These are phyloP conservation scores for Aciculosporium take DNA, from an alignment of 2,329 filamentous ascomycete genomes.

Conservation along the genomic window DNA sequence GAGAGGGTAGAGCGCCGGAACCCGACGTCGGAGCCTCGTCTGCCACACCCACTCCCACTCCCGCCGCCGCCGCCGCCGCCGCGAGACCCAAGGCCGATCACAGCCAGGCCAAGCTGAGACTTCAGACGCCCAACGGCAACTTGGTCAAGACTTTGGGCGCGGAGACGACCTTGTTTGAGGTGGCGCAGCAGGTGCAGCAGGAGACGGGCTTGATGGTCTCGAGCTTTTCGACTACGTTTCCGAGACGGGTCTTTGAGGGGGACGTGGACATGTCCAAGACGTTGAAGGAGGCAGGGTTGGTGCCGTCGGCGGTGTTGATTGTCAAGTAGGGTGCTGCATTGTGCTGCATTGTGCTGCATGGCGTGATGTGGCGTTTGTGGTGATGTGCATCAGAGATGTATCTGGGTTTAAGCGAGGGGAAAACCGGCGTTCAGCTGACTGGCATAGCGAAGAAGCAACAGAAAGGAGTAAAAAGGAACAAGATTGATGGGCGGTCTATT, in stretches of 20 bases:
- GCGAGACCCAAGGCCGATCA: constrained; percentile 56
- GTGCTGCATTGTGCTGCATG: no score
- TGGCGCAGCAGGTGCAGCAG: constrained; percentile 59
- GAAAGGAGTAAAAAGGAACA: no score
- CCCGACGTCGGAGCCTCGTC: constrained; percentile 24
- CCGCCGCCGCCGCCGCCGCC: constrained; percentile 31
- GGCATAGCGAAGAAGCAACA: neutral
- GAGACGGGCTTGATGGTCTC: constrained; percentile 58
- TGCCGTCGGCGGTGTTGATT: constrained; percentile 81
- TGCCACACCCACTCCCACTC: constrained; percentile 9
- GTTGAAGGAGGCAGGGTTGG: constrained; percentile 78
- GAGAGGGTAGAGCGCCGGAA: constrained; percentile 55
- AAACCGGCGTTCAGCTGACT: neutral
- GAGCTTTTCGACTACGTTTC: constrained; percentile 77
- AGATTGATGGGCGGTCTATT: no score
- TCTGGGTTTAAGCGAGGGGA: neutral
- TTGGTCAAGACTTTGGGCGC: constrained; percentile 78
- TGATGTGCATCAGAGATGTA: neutral
- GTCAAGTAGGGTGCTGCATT: constrained; percentile 43
- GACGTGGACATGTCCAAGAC: constrained; percentile 72
- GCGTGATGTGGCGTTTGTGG: neutral
- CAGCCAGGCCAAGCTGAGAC: constrained; percentile 64
- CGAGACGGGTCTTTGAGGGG: constrained; percentile 62
- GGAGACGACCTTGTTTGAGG: constrained; percentile 84
- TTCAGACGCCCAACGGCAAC: constrained; percentile 62